A percentile compares a stretch with the other conserved stretches of the same genome.
These are phyloP conservation scores for Kuraishia floccosa DNA, from an alignment of 805 yeast genomes.

Conservation along the genomic window DNA sequence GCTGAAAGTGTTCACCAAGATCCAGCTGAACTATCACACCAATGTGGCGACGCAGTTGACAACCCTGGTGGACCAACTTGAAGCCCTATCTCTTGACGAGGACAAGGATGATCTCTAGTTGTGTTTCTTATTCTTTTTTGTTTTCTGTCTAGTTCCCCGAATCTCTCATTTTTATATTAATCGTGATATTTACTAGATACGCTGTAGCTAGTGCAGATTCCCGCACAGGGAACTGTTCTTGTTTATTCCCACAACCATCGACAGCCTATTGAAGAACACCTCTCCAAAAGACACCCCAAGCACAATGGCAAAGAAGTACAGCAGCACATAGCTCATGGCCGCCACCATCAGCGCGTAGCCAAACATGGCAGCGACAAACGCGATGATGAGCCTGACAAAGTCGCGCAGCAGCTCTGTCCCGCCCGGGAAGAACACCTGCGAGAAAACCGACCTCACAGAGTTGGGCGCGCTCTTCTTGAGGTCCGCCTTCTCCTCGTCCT, in stretches of 20 bases:
- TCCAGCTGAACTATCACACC: slow-evolving; percentile 57
- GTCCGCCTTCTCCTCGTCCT: slow-evolving; percentile 8
- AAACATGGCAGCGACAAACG: slow-evolving; percentile 52
- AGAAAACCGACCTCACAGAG: slow-evolving; percentile 4
- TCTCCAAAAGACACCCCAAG: slow-evolving; percentile 64
- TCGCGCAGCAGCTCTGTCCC: slow-evolving; percentile 33
- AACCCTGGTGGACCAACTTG: slow-evolving; percentile 30
- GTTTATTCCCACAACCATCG: slow-evolving; percentile 25
- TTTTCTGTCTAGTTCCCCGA: neutral
- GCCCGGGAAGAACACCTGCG: slow-evolving; percentile 21
- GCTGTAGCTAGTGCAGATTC: slow-evolving; percentile 10
- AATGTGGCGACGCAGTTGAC: slow-evolving; percentile 38
- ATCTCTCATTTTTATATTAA: too few species aligned
- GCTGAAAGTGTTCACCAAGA: slow-evolving; percentile 53
- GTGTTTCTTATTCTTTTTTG: neutral
- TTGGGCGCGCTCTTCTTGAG: slow-evolving; percentile 6
- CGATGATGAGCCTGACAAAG: slow-evolving; percentile 38
- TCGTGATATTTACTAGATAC: slow-evolving; percentile 1
- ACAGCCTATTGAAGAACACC: slow-evolving; percentile 51
- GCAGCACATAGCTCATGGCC: slow-evolving; percentile 57
- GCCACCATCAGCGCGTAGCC: slow-evolving; percentile 71
- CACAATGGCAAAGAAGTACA: slow-evolving; percentile 65
- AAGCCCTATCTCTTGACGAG: slow-evolving; percentile 30
- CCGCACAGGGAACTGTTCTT: slow-evolving; percentile 19
- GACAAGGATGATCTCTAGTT: slow-evolving; percentile 17